Conservation (phyloP, 768 basidiomycete species). For the Leccinum broughii region DNA sequence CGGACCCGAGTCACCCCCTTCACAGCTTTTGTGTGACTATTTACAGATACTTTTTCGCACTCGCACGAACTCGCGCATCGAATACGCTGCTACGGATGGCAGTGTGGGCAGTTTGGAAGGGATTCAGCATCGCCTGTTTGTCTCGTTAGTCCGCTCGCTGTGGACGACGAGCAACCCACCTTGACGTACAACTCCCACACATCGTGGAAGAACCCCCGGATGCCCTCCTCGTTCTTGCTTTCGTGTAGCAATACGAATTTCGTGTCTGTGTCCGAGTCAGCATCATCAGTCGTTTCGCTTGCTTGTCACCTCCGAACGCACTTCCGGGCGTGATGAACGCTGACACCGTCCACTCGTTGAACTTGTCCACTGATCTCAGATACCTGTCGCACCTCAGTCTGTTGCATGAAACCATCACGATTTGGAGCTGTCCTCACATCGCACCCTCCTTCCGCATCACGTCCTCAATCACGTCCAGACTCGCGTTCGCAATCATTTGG, state of each 20-base stretch:
- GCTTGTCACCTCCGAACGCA: constrained; percentile 41
- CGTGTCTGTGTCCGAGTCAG: constrained; percentile 58
- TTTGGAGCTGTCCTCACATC: constrained; percentile 58
- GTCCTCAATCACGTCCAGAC: constrained; percentile 93
- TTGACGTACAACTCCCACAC: constrained; percentile 98
- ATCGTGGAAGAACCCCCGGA: constrained; percentile 87
- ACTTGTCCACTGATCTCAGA: constrained; percentile 92
- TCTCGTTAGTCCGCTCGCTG: not conserved
- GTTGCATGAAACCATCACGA: constrained; percentile 5
- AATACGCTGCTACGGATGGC: constrained; percentile 78
- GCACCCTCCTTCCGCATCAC: constrained; percentile 77
- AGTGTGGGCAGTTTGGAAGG: constrained; percentile 93
- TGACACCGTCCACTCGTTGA: constrained; percentile 98
- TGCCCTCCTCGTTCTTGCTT: constrained; percentile 95
- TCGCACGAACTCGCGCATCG: constrained; percentile 79
- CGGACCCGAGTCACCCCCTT: constrained; percentile 21
- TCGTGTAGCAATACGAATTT: constrained; percentile 96
- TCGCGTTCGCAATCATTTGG: constrained; percentile 98
- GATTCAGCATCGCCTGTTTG: constrained; percentile 80
- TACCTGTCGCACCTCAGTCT: constrained; percentile 61
- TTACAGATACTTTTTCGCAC: constrained; percentile 81
- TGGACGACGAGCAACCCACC: constrained; percentile 45
- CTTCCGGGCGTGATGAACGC: constrained; percentile 95
- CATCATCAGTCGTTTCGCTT: not conserved
- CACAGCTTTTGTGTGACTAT: not conserved